phyloP scores from a whole-genome alignment of 2,329 filamentous ascomycete species.

The Cercospora brassicicola region DNA sequence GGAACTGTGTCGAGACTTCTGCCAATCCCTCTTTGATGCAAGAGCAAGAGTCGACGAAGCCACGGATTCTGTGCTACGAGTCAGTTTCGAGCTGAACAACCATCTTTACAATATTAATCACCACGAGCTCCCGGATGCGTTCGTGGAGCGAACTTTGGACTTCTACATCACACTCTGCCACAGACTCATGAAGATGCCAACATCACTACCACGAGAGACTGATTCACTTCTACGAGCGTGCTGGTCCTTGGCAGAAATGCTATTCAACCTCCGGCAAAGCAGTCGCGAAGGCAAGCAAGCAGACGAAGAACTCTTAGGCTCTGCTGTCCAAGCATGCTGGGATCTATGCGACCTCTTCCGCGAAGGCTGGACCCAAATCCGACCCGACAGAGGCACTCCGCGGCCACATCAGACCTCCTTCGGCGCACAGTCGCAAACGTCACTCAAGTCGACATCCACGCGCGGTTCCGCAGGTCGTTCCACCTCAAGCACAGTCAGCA shows the following conservation, averaged over 20 bases:
- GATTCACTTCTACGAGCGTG: constrained; percentile 82
- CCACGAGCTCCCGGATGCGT: constrained; percentile 76
- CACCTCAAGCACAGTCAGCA: constrained; percentile 51
- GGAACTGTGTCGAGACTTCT: constrained; percentile 88
- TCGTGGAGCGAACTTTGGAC: constrained; percentile 84
- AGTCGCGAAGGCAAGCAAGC: constrained; percentile 68
- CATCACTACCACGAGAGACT: constrained; percentile 74
- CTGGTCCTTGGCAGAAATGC: constrained; percentile 88
- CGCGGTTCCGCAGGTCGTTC: constrained; percentile 33
- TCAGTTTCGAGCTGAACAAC: constrained; percentile 94
- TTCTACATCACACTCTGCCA: constrained; percentile 95
- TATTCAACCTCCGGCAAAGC: constrained; percentile 85
- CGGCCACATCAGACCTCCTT: constrained; percentile 77
- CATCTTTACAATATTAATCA: constrained; percentile 93
- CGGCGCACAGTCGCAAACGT: constrained; percentile 42
- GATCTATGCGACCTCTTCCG: constrained; percentile 91
- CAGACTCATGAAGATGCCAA: constrained; percentile 91
- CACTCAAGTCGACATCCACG: constrained; percentile 25
- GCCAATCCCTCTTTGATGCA: constrained; percentile 85
- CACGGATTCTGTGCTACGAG: constrained; percentile 81
- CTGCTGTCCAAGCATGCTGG: constrained; percentile 90
- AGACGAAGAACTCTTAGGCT: constrained; percentile 81
- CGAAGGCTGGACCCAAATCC: constrained; percentile 85
- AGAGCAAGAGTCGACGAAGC: constrained; percentile 74
- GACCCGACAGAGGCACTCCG: constrained; percentile 82